Evolutionary conservation across 2,329 filamentous ascomycete genomes (phyloP).

Genomic region (Pseudofabraea citricarpa): DNA sequence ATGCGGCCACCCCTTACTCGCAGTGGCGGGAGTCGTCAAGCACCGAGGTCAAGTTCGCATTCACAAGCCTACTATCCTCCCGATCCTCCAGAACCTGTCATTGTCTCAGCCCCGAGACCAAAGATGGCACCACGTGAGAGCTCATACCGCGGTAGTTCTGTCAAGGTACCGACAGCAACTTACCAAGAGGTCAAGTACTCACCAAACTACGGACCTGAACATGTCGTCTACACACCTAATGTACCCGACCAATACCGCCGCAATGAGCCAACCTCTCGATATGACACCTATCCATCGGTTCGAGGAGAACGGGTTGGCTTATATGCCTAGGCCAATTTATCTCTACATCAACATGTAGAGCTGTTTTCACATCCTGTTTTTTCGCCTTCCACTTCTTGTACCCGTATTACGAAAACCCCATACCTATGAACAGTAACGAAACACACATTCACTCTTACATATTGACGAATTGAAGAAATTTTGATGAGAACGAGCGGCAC

Average conservation of each 20-base stretch:
- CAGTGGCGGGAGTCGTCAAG: conserved; percentile 5
- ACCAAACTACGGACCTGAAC: background rate
- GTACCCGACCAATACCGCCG: background rate
- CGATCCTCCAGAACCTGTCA: conserved; percentile 10
- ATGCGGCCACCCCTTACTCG: conserved; percentile 11
- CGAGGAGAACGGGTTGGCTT: background rate
- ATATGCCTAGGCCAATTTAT: background rate
- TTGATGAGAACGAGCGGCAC: too few species aligned
- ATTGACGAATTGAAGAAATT: too few species aligned
- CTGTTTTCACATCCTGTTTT: background rate
- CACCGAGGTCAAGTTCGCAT: conserved; percentile 7
- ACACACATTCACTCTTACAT: background rate
- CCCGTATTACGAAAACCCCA: conserved; percentile 1
- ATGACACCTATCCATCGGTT: background rate
- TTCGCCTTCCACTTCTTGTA: conserved; percentile 1
- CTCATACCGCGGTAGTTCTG: conserved; percentile 1
- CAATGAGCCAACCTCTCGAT: background rate
- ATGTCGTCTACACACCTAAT: conserved; percentile 1
- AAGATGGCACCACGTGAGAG: conserved; percentile 13
- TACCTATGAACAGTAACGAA: conserved; percentile 1
- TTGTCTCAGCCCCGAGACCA: conserved; percentile 13
- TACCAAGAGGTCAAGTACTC: background rate
- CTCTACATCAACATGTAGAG: background rate
- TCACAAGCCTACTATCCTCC: conserved; percentile 13
- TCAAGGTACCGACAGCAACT: background rate